phyloP scores from a whole-genome alignment of 768 basidiomycete genomes.

The Psilocybe tampanensis region DNA sequence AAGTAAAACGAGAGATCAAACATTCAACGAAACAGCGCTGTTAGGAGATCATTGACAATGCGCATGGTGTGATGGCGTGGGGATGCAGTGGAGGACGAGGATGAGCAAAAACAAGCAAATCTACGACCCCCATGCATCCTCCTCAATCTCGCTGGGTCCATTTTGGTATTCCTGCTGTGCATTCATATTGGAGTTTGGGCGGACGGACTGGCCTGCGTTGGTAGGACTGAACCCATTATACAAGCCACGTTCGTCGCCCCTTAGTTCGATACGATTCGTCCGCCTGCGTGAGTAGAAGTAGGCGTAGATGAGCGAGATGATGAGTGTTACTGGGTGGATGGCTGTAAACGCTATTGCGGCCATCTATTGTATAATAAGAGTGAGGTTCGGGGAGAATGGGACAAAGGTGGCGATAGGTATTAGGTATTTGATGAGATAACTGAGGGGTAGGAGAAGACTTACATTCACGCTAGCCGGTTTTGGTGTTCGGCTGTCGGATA shows the following conservation, averaged over 20 bases:
- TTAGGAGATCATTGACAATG: too few species aligned
- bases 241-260: slow-evolving; percentile 25
- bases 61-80: too few species aligned
- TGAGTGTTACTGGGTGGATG: slow-evolving; percentile 62
- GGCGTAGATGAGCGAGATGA: slow-evolving; percentile 46
- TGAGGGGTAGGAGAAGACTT: slow-evolving; percentile 20
- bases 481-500: slow-evolving; percentile 39
- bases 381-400: neutral
- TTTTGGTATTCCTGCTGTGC: neutral
- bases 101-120: too few species aligned
- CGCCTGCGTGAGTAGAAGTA: slow-evolving; percentile 27
- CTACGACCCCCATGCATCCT: slow-evolving; percentile 2
- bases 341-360: slow-evolving; percentile 65
- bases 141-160: slow-evolving; percentile 2
- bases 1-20: too few species aligned
- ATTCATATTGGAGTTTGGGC: neutral
- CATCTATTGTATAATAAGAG: slow-evolving; percentile 39
- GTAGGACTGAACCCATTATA: slow-evolving; percentile 1
- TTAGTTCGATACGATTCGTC: slow-evolving; percentile 16
- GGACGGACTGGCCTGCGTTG: neutral
- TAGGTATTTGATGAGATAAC: neutral
- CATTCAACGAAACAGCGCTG: too few species aligned
- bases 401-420: neutral
- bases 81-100: too few species aligned
- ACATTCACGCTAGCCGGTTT: slow-evolving; percentile 71